A percentile compares a stretch with the other conserved stretches of the same genome.
Conservation (phyloP, 1,284 basidiomycete genomes). For the Leccinum pachyderme region DNA sequence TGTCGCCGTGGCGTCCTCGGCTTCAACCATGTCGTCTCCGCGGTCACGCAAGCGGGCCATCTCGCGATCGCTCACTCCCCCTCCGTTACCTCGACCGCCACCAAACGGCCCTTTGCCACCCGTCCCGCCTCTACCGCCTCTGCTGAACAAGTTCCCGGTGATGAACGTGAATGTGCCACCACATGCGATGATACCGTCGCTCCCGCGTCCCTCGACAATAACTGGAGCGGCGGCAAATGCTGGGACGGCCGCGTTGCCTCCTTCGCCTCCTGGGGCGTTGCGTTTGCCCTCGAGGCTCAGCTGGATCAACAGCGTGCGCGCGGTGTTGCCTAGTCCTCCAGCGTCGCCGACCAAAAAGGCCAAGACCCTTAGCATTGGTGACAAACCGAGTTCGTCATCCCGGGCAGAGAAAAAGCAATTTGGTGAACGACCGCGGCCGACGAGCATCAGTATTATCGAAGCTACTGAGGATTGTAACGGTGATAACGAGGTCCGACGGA, state of each 20-base stretch:
- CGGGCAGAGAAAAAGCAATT: constrained; percentile 12
- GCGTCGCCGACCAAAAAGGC: constrained; percentile 23
- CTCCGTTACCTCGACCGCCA: constrained; percentile 26
- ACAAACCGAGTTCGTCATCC: constrained; percentile 8
- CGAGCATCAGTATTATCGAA: constrained; percentile 32
- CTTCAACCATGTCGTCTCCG: constrained; percentile 15
- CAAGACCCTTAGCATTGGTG: not conserved
- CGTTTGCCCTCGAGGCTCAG: constrained; percentile 33
- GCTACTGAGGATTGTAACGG: constrained; percentile 22
- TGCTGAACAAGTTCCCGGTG: constrained; percentile 16
- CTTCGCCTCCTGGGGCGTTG: constrained; percentile 28
- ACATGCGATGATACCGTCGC: constrained; percentile 2
- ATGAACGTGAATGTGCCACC: constrained; percentile 3
- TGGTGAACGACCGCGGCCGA: constrained; percentile 10
- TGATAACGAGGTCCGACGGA: constrained; percentile 24
- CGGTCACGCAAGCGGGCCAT: constrained; percentile 21
- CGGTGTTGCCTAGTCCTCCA: constrained; percentile 32
- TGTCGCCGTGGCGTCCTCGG: not conserved
- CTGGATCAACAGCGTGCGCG: constrained; percentile 29
- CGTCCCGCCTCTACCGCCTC: constrained; percentile 27
- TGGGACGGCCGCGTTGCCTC: constrained; percentile 18
- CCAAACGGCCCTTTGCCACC: constrained; percentile 31
- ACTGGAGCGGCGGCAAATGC: constrained; percentile 8
- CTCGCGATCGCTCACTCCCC: constrained; percentile 28
- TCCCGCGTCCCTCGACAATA: constrained; percentile 7